A percentile compares a stretch with the other conserved stretches of the same genome.
Evolutionary conservation across 768 basidiomycete species (phyloP).

Genomic region (Auriculariales sp.): DNA sequence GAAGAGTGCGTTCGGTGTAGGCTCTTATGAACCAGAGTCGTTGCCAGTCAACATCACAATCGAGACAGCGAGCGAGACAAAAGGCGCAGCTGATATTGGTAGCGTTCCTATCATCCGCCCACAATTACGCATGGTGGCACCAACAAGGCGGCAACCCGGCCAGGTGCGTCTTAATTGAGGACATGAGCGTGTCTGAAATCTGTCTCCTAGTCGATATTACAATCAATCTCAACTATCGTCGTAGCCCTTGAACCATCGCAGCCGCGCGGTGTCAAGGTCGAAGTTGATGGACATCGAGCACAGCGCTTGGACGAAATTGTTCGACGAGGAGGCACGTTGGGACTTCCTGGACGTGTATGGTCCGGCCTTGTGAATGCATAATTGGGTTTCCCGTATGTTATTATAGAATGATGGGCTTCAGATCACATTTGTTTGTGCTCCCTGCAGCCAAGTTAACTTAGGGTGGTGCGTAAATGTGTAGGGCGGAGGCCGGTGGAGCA

Average conservation of each 20-base stretch:
- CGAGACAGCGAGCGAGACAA: constrained; percentile 13
- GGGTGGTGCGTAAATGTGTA: too few species aligned
- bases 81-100: constrained; percentile 14
- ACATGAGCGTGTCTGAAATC: constrained; percentile 42
- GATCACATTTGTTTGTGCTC: too few species aligned
- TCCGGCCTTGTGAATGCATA: background rate
- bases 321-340: constrained; percentile 55
- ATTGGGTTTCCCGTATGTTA: background rate
- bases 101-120: constrained; percentile 28
- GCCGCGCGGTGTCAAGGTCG: constrained; percentile 40
- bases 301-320: constrained; percentile 54
- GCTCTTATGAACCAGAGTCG: constrained; percentile 35
- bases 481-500: too few species aligned
- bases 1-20: constrained; percentile 18
- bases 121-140: constrained; percentile 14
- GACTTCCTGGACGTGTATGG: constrained; percentile 57
- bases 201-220: constrained; percentile 49
- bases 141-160: constrained; percentile 17
- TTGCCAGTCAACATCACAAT: constrained; percentile 64
- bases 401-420: too few species aligned
- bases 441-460: too few species aligned
- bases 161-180: constrained; percentile 18
- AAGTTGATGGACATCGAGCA: constrained; percentile 41
- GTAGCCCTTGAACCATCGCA: constrained; percentile 45
- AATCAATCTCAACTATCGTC: constrained; percentile 49